Evolutionary conservation across 2,329 filamentous ascomycete genomes (phyloP), one percentile per base, ranked within the genome.

Genomic region (Apiospora marii): DNA sequence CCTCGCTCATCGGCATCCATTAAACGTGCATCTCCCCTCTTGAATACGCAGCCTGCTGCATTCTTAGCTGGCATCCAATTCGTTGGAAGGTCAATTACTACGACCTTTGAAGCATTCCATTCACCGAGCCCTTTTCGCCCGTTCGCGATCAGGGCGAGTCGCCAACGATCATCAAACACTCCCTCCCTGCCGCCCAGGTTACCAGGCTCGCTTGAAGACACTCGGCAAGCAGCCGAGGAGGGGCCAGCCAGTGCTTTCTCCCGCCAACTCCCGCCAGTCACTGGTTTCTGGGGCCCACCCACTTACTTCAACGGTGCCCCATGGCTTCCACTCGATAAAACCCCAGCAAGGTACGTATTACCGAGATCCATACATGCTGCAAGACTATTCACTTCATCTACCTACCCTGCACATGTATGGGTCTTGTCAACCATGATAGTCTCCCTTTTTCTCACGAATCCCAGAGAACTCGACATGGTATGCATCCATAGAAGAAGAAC

Each of bases 141-240:
- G 14, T 37, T 14, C 14, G 37, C 13, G 27, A 24, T 19, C 34
- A 44, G 19, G 37, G 4, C 13, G n/a, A 27, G 14, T 30, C 67
- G 41, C 24, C 67, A n/a, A 68, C 41, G 41, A 27, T 5, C 30
- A 48, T 68, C 67, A 30, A 19, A 30, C 67, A 13, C n/a, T 48
- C 24, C 1, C 14, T 46, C 24, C 1, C 14, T 46, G 27, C 41
- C 3, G 22, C 34, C 37, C 64, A 8, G 67, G 13, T 34, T 51
- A 22, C 37, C 64, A 8, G 67, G 13, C 48, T 51, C 48, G 68
- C 68, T 70, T 70, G 46, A 48, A 51, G 48, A 58, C 16, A 12
- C 46, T 70, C 68, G 68, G 68, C 49, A 70, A 44, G 48, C 68
- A 41, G n/a, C 68, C 68, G 68, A 70, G 24, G 46, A 19, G 44